These are phyloP conservation scores for Exserohilum rostratum DNA, from an alignment of 2,329 filamentous ascomycete species.

Conservation along the genomic window DNA sequence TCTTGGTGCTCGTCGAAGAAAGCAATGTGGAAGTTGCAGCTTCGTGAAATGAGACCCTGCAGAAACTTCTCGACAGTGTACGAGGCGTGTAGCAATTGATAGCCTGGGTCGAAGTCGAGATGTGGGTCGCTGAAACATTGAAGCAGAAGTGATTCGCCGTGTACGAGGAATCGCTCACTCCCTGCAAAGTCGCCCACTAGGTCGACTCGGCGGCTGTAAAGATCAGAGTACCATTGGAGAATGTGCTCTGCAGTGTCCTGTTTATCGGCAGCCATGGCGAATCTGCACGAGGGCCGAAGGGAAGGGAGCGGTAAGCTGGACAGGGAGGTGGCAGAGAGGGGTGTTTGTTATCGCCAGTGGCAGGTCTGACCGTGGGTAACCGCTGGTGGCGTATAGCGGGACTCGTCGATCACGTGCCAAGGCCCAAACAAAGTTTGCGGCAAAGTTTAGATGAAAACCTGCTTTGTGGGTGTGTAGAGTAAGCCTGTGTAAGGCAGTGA, in stretches of 20 bases:
- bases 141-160: slow-evolving; percentile 74
- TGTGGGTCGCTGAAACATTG: slow-evolving; percentile 66
- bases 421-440: slow-evolving; percentile 17
- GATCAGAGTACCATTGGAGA: slow-evolving; percentile 44
- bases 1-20: slow-evolving; percentile 68
- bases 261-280: slow-evolving; percentile 29
- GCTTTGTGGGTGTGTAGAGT: not conserved
- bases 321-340: slow-evolving; percentile 12
- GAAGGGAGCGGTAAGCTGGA: slow-evolving; percentile 6
- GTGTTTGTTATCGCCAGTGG: slow-evolving; percentile 14
- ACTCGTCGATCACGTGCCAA: slow-evolving; percentile 20
- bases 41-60: slow-evolving; percentile 63
- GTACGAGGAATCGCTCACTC: slow-evolving; percentile 72
- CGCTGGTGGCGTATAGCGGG: slow-evolving; percentile 25
- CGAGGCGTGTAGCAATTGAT: slow-evolving; percentile 73
- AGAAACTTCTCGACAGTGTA: slow-evolving; percentile 73
- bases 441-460: not conserved
- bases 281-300: slow-evolving; percentile 1
- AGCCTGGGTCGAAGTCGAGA: slow-evolving; percentile 69
- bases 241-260: slow-evolving; percentile 29
- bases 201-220: slow-evolving; percentile 47
- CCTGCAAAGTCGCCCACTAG: slow-evolving; percentile 78
- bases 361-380: slow-evolving; percentile 16
- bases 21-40: slow-evolving; percentile 73
- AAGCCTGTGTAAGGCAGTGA: not conserved